phyloP scores from a whole-genome alignment of 139 green algal species.

The Chlamydomonas sp. region DNA sequence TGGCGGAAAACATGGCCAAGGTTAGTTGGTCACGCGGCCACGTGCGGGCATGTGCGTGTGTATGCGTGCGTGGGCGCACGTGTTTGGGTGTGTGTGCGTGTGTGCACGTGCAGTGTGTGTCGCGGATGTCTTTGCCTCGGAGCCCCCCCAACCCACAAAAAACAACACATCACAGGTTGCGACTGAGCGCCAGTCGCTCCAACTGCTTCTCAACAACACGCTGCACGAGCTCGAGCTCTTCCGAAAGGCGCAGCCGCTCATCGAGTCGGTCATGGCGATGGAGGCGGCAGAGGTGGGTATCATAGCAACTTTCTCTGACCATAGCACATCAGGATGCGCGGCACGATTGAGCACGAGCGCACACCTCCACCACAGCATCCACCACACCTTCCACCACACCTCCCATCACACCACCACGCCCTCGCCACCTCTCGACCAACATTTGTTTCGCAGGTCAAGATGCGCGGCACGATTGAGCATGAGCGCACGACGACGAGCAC shows the following conservation, averaged over 20 bases:
- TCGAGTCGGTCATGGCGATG: conserved; percentile 48
- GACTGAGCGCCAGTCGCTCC: conserved; percentile 48
- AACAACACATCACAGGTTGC: conserved; percentile 47
- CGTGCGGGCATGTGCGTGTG: no score
- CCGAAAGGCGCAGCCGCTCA: conserved; percentile 35
- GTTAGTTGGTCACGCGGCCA: conserved; percentile 22
- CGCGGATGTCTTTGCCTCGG: no score
- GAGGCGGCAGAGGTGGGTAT: conserved; percentile 46
- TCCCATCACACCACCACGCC: no score
- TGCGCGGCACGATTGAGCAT: conserved; percentile 52
- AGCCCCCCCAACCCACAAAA: no score
- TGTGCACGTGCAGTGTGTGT: no score
- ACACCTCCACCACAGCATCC: background rate
- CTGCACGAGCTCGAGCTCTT: conserved; percentile 45
- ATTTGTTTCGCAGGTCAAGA: conserved; percentile 25
- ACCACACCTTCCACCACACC: no score
- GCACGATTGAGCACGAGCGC: conserved; percentile 58
- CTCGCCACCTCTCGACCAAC: background rate
- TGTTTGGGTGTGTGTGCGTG: no score
- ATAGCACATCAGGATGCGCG: conserved; percentile 31
- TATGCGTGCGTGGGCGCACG: no score
- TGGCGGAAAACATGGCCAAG: conserved; percentile 78
- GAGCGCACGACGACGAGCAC: conserved; percentile 48
- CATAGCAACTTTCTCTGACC: background rate
- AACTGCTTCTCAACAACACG: conserved; percentile 45